Evolutionary conservation across 169 alveolate genomes (phyloP), one percentile per base, ranked within the genome.

Genomic region (Plasmodium gallinaceum): DNA sequence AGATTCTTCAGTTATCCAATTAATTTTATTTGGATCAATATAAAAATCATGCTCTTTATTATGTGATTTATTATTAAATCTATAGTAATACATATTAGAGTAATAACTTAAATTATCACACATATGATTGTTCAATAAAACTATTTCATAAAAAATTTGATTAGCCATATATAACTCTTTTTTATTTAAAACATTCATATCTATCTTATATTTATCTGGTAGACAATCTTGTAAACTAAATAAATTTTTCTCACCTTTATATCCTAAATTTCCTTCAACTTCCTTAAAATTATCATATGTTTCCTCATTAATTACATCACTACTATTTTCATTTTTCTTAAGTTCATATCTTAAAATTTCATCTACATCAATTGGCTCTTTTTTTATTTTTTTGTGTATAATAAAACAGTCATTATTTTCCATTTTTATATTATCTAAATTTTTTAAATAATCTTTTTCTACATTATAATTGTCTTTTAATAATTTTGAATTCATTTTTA

Each of bases 101-200:
- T 86, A 86, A 32, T 58, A 52, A 37, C 62, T 57, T 65, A 86
- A 86, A 70, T 86, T 86, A 42, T 86, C 86, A 65, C 92, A 86
- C 65, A 86, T 43, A 71, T 86, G 92, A 43, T 60, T 69, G 46
- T 70, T 86, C 18, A 86, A 66, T 52, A 86, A 66, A 18, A 86
- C 70, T 32, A 86, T 86, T 52, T 86, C 92, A 66, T 86, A 86
- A 66, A 86, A 86, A 22, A 70, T 86, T 39, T 86, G 88, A 64
- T 71, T 86, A n/a, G 73, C 61, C 92, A 86, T 71, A 39, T 72
- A 72, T 16, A 86, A 32, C 87, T 86, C 71, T 65, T 71, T 61
- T 39, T 20, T 72, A 24, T 45, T 72, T 65, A 86, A 52, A 7
- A 22, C 70, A 32, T 86, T 86, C 76, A 86, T 48, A 18, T 86